These are phyloP conservation scores for Trichophyton schoenleinii DNA, from an alignment of 2,329 filamentous ascomycete species.

Conservation along the genomic window DNA sequence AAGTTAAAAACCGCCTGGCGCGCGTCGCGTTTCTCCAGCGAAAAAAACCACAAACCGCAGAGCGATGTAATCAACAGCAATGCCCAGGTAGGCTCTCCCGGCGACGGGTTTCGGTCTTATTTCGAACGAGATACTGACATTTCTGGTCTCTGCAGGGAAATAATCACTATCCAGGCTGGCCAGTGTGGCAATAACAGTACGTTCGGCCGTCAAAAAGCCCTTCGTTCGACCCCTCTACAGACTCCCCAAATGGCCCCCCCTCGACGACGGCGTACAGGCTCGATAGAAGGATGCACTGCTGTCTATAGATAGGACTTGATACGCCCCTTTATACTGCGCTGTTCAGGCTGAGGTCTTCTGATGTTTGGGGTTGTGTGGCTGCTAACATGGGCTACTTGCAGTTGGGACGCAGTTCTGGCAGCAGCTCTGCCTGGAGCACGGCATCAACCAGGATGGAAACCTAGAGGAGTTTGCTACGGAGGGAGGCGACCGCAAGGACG, in stretches of 20 bases:
- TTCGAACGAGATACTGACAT: background rate
- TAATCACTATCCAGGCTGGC: conserved; percentile 97
- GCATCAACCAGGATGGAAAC: conserved; percentile 94
- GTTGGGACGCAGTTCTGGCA: conserved; percentile 99
- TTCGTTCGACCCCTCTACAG: too few species aligned
- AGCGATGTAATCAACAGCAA: background rate
- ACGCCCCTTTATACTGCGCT: background rate
- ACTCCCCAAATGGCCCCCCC: background rate
- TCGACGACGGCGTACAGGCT: background rate
- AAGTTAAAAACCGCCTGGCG: background rate
- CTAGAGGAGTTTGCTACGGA: conserved; percentile 96
- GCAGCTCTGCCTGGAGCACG: conserved; percentile 93
- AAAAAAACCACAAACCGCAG: background rate
- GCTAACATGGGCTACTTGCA: conserved; percentile 27
- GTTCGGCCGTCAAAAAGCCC: conserved; percentile 32
- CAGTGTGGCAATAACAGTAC: conserved; percentile 98
- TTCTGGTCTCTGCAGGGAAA: conserved; percentile 55
- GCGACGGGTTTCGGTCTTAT: background rate
- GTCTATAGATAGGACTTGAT: background rate
- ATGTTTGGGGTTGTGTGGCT: background rate
- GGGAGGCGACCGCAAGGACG: conserved; percentile 94
- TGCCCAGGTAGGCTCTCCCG: background rate
- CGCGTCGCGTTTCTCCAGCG: conserved; percentile 2
- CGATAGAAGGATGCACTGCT: background rate
- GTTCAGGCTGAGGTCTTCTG: background rate